Percentiles rank a stretch among this genome's conserved stretches.
Evolutionary conservation across 345 rosid species (phyloP).

Genomic region (Diplotaxis tenuifolia): DNA sequence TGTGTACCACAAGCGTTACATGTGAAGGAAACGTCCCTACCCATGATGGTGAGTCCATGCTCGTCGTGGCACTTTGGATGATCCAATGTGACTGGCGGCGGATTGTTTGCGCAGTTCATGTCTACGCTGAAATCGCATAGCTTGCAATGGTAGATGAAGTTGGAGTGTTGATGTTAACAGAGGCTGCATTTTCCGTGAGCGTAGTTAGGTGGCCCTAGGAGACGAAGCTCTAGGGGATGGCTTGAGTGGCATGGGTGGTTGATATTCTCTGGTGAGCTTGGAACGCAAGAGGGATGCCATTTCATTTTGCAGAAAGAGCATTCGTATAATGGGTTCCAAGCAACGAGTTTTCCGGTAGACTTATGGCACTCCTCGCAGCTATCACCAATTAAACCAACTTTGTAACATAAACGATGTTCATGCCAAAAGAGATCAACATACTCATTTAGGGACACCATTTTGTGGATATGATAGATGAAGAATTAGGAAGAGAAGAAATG

Average conservation of each 20-base stretch:
- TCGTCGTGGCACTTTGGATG: neutral
- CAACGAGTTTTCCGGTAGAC: neutral
- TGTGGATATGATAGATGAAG: neutral
- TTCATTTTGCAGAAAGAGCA: neutral
- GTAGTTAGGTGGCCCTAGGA: neutral
- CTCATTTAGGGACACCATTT: neutral
- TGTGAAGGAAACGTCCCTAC: neutral
- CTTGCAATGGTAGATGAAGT: neutral
- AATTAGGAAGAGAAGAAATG: neutral
- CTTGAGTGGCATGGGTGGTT: neutral
- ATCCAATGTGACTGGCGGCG: neutral
- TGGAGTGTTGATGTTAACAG: neutral
- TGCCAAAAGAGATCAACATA: neutral
- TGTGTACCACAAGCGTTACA: neutral
- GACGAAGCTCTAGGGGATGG: neutral
- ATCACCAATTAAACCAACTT: neutral
- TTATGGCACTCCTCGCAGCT: constrained; percentile 4
- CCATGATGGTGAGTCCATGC: constrained; percentile 13
- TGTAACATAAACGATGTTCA: neutral
- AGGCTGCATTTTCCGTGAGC: neutral
- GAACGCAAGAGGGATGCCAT: constrained; percentile 5
- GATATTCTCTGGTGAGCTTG: neutral
- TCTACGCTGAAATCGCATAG: constrained; percentile 9
- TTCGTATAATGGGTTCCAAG: neutral
- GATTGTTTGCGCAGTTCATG: constrained; percentile 5